phyloP scores from a whole-genome alignment of 2,329 filamentous ascomycete genomes.

The Rugonectria rugulosa region DNA sequence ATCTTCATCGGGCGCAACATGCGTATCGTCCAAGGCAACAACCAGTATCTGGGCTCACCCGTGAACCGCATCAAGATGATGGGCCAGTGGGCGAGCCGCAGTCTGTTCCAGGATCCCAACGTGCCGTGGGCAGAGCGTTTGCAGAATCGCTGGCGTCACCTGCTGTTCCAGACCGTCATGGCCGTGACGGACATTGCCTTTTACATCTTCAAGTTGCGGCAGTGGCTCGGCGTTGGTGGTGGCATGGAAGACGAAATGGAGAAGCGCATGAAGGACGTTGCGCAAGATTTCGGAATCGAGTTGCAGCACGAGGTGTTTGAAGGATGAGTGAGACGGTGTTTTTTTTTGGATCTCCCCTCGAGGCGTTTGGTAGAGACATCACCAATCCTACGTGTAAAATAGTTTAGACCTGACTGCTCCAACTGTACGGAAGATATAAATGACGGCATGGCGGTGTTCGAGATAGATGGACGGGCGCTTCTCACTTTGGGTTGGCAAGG shows the following conservation, averaged over 20 bases:
- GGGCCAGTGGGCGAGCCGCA: slow-evolving; percentile 85
- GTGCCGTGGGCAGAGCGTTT: slow-evolving; percentile 69
- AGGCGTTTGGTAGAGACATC: neutral
- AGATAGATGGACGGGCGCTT: neutral
- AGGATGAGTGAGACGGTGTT: slow-evolving; percentile 62
- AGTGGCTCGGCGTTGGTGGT: slow-evolving; percentile 77
- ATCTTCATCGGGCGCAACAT: slow-evolving; percentile 93
- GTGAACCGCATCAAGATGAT: slow-evolving; percentile 96
- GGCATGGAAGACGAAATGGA: slow-evolving; percentile 97
- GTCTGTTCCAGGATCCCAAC: slow-evolving; percentile 77
- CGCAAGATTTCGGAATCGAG: slow-evolving; percentile 90
- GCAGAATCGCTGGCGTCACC: slow-evolving; percentile 75
- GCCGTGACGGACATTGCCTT: slow-evolving; percentile 82
- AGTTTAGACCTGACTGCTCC: slow-evolving; percentile 12
- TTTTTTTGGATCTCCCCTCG: neutral
- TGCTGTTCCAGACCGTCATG: slow-evolving; percentile 83
- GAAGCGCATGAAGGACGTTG: slow-evolving; percentile 83
- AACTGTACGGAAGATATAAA: neutral
- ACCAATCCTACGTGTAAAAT: slow-evolving; percentile 1
- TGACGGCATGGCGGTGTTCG: neutral
- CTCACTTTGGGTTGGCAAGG: neutral
- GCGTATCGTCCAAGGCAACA: slow-evolving; percentile 92
- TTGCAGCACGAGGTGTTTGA: slow-evolving; percentile 89
- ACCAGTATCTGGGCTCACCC: slow-evolving; percentile 87
- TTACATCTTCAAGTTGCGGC: slow-evolving; percentile 79